Percentiles rank a stretch among this genome's conserved stretches.
Evolutionary conservation across 176 grass and related monocot genomes (phyloP).

Genomic region (Carex myosuroides): DNA sequence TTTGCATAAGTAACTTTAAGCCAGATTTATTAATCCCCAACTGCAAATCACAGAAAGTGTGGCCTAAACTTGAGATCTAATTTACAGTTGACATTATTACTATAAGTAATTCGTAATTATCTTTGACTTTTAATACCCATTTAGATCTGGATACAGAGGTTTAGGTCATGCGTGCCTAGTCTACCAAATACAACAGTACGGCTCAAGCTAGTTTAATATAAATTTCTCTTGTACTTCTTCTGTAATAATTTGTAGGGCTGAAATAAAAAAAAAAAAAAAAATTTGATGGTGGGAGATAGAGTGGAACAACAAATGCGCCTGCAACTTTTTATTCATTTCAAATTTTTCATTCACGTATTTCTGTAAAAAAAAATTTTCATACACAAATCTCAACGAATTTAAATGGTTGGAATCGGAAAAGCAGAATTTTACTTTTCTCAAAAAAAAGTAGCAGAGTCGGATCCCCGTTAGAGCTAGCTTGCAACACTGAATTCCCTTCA

Average conservation of each 20-base stretch:
- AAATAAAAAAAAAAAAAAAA: too few species aligned
- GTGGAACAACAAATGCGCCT: too few species aligned
- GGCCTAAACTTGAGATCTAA: slow-evolving; percentile 1
- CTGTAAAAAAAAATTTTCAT: too few species aligned
- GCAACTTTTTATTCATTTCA: too few species aligned
- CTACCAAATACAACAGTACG: background rate
- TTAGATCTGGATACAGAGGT: background rate
- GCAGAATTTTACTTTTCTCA: too few species aligned
- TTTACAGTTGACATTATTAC: slow-evolving; percentile 16
- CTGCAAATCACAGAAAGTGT: background rate
- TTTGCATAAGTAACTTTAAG: background rate
- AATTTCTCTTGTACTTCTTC: background rate
- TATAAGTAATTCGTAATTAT: background rate
- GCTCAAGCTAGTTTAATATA: background rate
- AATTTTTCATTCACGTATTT: too few species aligned
- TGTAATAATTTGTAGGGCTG: background rate
- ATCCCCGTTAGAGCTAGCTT: too few species aligned
- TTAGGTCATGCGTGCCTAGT: background rate
- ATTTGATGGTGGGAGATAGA: too few species aligned
- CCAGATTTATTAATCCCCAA: background rate
- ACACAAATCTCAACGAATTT: too few species aligned
- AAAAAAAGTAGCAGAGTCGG: too few species aligned
- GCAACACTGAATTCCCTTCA: background rate
- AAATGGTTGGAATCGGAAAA: too few species aligned
- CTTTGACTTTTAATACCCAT: slow-evolving; percentile 4